Percentiles rank a stretch among this genome's conserved stretches.
Conservation (phyloP, 805 yeast genomes). For the Naumovozyma dairenensis region DNA sequence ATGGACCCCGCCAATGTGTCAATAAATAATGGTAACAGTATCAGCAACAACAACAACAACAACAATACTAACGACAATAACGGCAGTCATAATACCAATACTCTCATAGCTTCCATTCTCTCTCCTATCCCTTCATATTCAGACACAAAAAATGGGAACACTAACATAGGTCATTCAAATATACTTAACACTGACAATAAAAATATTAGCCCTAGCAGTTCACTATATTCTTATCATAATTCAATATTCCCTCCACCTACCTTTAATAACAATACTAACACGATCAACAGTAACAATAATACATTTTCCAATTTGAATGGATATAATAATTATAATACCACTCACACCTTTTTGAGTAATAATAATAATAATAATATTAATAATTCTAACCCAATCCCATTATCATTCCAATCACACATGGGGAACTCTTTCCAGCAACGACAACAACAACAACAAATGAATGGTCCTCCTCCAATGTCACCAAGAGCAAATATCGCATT, state of each 20-base stretch:
- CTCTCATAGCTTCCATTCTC: background rate
- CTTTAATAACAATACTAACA: conserved; percentile 15
- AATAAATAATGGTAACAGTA: conserved; percentile 7
- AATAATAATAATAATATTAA: background rate
- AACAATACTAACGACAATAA: conserved; percentile 3
- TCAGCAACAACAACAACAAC: conserved; percentile 1
- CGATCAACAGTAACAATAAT: background rate
- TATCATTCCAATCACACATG: too few species aligned
- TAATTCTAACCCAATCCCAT: background rate
- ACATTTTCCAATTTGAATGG: background rate
- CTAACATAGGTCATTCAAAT: too few species aligned
- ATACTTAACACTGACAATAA: too few species aligned
- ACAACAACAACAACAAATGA: too few species aligned
- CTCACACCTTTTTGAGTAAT: conserved; percentile 1
- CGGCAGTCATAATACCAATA: conserved; percentile 1
- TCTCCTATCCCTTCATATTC: conserved; percentile 5
- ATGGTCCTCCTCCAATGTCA: conserved; percentile 7
- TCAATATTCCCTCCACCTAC: conserved; percentile 17
- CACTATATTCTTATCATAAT: too few species aligned
- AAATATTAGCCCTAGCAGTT: too few species aligned
- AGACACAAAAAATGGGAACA: conserved; percentile 6
- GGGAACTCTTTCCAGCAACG: too few species aligned
- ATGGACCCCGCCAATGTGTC: conserved; percentile 19
- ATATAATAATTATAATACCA: background rate
- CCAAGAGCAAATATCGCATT: conserved; percentile 21